Base-by-base conservation (phyloP, 2,329 filamentous ascomycete genomes). In the Neobulgaria alba region DNA sequence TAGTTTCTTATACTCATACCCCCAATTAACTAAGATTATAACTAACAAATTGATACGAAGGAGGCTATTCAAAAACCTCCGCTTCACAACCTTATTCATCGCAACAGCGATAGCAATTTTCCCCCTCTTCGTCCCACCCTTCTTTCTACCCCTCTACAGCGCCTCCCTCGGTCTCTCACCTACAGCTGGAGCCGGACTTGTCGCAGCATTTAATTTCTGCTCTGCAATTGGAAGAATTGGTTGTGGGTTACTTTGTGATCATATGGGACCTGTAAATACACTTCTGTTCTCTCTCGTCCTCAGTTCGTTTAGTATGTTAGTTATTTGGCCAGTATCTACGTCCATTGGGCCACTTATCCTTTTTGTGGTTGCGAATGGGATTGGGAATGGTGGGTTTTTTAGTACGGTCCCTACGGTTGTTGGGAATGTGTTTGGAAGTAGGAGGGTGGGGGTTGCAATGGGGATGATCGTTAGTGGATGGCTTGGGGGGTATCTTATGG, bases 381-480 rank as follows among this genome's bases (percentile, higher is more conserved):
- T 69, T 29, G 67, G 71, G 4, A 80, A 79, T 49, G 77, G 77
- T 0, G 75, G 71, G 0, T 81, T 81, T 61, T 81, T 82, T 52
- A 69, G 72, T 1, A 72, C 72, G 0, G 77, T 80, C 65, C 77
- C 77, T 0, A 79, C 77, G 0, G 75, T 76, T 2, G 71, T 80
- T 0, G 69, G 72, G 0, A 75, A 69, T 47, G 67, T 76, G 0
- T 79, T 78, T 59, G 76, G 74, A 1, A 72, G 67, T 3, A 67
- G 66, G 1, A 63, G 71, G 3, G 67, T 76, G 29, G 63, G 68
- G 3, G 68, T 76, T 15, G 74, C 72, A 0, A 75, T 81, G 69
- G 68, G 73, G 3, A 79, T 80, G 73, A 67, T 75, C 29, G 67
- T 77, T 2, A 77, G 71, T 0, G 71, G 72, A 2, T 82, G 76